A percentile compares a stretch with the other conserved stretches of the same genome.
Evolutionary conservation across 768 basidiomycete species (phyloP).

Genomic region (Rhodotorula sphaerocarpa): DNA sequence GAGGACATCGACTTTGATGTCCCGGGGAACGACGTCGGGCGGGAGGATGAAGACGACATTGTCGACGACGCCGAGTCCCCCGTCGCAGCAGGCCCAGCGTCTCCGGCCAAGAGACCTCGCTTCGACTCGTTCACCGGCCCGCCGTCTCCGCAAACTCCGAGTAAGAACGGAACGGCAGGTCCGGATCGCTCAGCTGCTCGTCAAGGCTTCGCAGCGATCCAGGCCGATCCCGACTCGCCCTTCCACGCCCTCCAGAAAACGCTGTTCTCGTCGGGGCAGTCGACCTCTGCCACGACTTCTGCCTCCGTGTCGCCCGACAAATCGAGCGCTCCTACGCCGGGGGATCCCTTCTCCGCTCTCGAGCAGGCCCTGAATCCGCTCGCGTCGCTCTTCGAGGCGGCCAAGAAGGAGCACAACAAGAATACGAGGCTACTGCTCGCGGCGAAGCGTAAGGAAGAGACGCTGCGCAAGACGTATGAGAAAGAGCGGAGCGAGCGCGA

Average conservation of each 20-base stretch:
- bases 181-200: too few relatives aligned
- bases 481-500: not conserved
- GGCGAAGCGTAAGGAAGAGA: conserved; percentile 18
- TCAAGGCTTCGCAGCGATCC: conserved; percentile 13
- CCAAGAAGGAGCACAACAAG: conserved; percentile 11
- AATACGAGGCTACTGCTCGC: conserved; percentile 8
- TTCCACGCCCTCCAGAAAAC: conserved; percentile 16
- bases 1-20: conserved; percentile 21
- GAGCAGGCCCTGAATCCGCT: not conserved
- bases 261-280: not conserved
- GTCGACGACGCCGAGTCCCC: not conserved
- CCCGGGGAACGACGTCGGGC: conserved; percentile 2
- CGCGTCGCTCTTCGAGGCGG: not conserved
- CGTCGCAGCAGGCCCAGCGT: not conserved
- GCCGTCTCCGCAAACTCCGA: not conserved
- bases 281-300: not conserved
- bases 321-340: too few relatives aligned
- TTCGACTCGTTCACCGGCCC: conserved; percentile 3
- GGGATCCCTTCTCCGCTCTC: conserved; percentile 3
- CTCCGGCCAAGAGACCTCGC: conserved; percentile 3
- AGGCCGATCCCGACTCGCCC: conserved; percentile 18
- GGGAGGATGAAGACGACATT: conserved; percentile 5
- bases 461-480: not conserved
- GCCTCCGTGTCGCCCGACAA: not conserved
- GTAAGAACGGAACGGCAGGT: not conserved